A percentile compares a stretch with the other conserved stretches of the same genome.
Evolutionary conservation across 2,329 filamentous ascomycete species (phyloP).

Genomic region (Microsporum canis): DNA sequence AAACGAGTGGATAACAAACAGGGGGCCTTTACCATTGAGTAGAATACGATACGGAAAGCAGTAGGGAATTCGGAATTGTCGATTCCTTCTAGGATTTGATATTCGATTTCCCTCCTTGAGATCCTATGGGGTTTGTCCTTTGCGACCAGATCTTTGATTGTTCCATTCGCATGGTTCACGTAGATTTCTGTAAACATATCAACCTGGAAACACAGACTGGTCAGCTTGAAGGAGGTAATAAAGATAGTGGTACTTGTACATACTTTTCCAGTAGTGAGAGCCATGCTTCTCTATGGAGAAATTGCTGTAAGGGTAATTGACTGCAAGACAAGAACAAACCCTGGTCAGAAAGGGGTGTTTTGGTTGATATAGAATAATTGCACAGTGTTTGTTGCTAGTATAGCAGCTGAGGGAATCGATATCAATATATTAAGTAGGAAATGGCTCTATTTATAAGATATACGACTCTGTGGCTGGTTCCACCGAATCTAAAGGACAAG

Average conservation of each 20-base stretch:
- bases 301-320: not conserved
- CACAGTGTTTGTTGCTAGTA: not conserved
- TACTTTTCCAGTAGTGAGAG: not conserved
- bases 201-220: not conserved
- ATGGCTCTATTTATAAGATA: not conserved
- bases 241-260: not conserved
- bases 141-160: constrained; percentile 12
- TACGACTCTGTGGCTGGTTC: not conserved
- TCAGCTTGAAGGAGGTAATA: not conserved
- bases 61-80: constrained; percentile 17
- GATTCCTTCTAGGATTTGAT: constrained; percentile 16
- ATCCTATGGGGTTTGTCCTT: constrained; percentile 12
- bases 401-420: not conserved
- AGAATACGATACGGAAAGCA: constrained; percentile 17
- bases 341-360: not conserved
- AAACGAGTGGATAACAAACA: not conserved
- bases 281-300: not conserved
- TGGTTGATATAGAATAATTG: not conserved
- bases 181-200: constrained; percentile 17
- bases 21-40: constrained; percentile 14
- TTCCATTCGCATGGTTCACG: constrained; percentile 15
- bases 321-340: not conserved
- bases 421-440: not conserved
- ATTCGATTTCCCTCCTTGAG: constrained; percentile 18
- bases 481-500: not conserved